Evolutionary conservation across 441 rosid species (phyloP).

Genomic region (Aleurites moluccanus): DNA sequence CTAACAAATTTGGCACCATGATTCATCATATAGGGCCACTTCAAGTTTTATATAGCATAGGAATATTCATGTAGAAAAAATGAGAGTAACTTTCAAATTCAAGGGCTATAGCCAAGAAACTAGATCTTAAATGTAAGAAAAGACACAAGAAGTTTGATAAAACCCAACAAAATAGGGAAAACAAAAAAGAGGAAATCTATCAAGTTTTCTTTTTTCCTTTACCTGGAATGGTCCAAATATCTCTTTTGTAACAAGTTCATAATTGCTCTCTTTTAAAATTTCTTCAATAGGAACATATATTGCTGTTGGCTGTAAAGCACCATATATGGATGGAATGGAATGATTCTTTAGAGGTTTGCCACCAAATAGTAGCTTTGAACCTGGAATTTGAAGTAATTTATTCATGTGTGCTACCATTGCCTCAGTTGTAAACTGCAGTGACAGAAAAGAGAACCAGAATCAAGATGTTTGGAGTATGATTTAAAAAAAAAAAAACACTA

Average conservation of each 20-base stretch:
- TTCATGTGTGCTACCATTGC: slow-evolving; percentile 82
- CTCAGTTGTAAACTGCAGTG: slow-evolving; percentile 74
- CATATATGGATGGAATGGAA: slow-evolving; percentile 85
- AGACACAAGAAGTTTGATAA: not conserved
- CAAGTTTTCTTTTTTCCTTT: slow-evolving; percentile 7
- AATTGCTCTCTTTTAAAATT: slow-evolving; percentile 66
- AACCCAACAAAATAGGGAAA: not conserved
- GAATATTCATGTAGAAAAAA: not conserved
- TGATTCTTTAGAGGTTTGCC: slow-evolving; percentile 76
- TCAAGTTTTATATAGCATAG: not conserved
- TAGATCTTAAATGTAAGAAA: not conserved
- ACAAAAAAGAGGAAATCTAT: not conserved
- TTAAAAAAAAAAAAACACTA: not conserved
- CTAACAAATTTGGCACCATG: not conserved
- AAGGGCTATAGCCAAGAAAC: not conserved
- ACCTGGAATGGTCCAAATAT: slow-evolving; percentile 99
- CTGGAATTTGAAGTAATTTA: slow-evolving; percentile 75
- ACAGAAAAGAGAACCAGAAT: slow-evolving; percentile 5
- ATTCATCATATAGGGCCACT: not conserved
- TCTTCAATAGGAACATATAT: slow-evolving; percentile 85
- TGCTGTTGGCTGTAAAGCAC: slow-evolving; percentile 91
- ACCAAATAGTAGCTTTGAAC: slow-evolving; percentile 88
- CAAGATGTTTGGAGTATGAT: not conserved
- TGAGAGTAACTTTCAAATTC: too few relatives aligned
- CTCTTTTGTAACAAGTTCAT: slow-evolving; percentile 77